Evolutionary conservation across 768 basidiomycete genomes (phyloP).

Genomic region (Mycena leptocephala): DNA sequence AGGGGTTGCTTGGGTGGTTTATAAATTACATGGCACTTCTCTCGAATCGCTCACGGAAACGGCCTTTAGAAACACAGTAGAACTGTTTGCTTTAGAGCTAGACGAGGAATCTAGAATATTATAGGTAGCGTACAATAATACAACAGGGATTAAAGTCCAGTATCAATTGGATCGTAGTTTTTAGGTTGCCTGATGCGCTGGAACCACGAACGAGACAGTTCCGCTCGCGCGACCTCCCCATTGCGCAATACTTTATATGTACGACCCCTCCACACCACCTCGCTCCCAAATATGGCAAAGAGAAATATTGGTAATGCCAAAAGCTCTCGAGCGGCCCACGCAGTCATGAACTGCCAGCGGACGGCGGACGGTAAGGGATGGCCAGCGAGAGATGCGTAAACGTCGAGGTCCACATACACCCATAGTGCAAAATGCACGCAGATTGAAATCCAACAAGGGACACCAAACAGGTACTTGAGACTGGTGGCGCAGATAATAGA

Average conservation of each 20-base stretch:
- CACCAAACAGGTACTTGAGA: conserved; percentile 63
- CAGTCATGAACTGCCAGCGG: conserved; percentile 75
- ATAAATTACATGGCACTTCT: conserved; percentile 60
- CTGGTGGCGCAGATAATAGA: conserved; percentile 77
- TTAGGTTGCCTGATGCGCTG: conserved; percentile 42
- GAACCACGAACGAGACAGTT: conserved; percentile 43
- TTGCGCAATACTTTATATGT: conserved; percentile 82
- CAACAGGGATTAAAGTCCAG: conserved; percentile 17
- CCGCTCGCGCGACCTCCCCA: conserved; percentile 73
- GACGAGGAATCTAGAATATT: conserved; percentile 21
- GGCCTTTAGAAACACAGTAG: conserved; percentile 76
- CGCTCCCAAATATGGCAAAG: conserved; percentile 85
- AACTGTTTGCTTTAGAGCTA: conserved; percentile 70
- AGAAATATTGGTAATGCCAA: conserved; percentile 92
- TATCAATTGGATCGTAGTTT: conserved; percentile 54
- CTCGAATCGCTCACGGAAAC: conserved; percentile 71
- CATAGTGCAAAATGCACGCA: conserved; percentile 77
- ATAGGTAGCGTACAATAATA: background rate
- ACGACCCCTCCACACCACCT: conserved; percentile 91
- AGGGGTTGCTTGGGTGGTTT: conserved; percentile 82
- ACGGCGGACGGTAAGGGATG: conserved; percentile 68
- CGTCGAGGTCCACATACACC: conserved; percentile 87
- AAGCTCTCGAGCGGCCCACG: conserved; percentile 87
- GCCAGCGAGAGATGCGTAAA: conserved; percentile 84
- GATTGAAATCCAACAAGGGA: conserved; percentile 71